Base-by-base conservation (phyloP, 2,329 filamentous ascomycete genomes). In the Alternaria sp. region DNA sequence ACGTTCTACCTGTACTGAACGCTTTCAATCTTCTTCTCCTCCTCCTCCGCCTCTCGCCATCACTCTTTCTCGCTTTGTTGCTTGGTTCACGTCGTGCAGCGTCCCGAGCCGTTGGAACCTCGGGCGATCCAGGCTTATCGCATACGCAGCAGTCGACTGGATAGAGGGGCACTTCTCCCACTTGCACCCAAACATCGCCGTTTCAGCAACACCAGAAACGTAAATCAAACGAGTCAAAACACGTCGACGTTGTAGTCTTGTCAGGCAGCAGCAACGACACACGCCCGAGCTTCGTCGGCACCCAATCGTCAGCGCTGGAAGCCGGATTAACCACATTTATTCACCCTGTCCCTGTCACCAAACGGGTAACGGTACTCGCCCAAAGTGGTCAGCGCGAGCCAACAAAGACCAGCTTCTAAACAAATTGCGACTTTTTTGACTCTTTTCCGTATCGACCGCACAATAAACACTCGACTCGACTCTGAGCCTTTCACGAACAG, bases 51-150 rank as follows among this genome's bases (percentile, higher is more conserved):
- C 40, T 24, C 50, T 54, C 41, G 42, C 26, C 40, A 5, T 44
- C 44, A 37, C 50, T 36, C 17, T 23, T 34, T 42, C 29, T 28
- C 31, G 37, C 40, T 57, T 49, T 63, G 57, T 49, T 62, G 54
- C 50, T 39, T 53, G 23, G 40, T 37, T 55, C 44, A 17, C 26
- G 37, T 52, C 51, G 51, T 67, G 61, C 65, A 63, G 51, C 52
- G 58, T 62, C 53, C 62, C 66, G 57, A 62, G 45, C 54, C 56
- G 60, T 61, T 66, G 71, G 69, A 66, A 70, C 72, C 69, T 71
- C 70, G 72, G 72, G 61, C 64, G 60, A 68, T 72, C 68, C 59
- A 70, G 63, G 70, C 73, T 74, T 75, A 74, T 76, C 72, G 71
- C 64, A 67, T 58, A 17, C 17, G 17, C 17, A 17, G 17, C 17